Conservation (phyloP, 2,329 filamentous ascomycete genomes). For the Phoma sp. region DNA sequence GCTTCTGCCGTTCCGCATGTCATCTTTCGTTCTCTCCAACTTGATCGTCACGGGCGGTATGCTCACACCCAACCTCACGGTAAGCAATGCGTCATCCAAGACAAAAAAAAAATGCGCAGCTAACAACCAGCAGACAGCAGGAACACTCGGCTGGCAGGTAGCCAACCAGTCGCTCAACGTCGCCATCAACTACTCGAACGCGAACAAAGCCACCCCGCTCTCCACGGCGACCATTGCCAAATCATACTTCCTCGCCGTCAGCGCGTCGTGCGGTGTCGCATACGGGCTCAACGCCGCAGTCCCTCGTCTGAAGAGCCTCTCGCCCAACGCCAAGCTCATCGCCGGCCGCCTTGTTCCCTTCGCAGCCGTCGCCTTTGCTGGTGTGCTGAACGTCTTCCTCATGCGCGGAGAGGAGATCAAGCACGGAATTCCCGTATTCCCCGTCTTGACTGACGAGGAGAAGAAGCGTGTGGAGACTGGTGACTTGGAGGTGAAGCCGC, state of each 20-base stretch:
- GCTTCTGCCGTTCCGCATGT: constrained; percentile 96
- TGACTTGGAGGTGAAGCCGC: constrained; percentile 63
- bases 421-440: constrained; percentile 89
- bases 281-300: constrained; percentile 90
- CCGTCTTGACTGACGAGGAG: constrained; percentile 74
- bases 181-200: constrained; percentile 95
- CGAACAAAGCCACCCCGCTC: constrained; percentile 94
- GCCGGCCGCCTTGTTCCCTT: constrained; percentile 92
- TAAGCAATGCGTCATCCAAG: constrained; percentile 48
- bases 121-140: constrained; percentile 66
- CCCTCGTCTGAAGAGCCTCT: constrained; percentile 77
- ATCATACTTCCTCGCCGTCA: constrained; percentile 90
- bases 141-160: constrained; percentile 92
- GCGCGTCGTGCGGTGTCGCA: constrained; percentile 91
- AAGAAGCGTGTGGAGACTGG: constrained; percentile 69
- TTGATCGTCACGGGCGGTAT: constrained; percentile 94
- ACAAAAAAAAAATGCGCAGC: constrained; percentile 12
- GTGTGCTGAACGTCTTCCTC: constrained; percentile 91
- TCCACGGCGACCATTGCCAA: constrained; percentile 80
- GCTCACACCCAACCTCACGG: constrained; percentile 85
- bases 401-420: constrained; percentile 98
- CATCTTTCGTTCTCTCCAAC: constrained; percentile 90
- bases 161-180: constrained; percentile 98
- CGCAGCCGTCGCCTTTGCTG: constrained; percentile 89
- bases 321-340: constrained; percentile 75